Evolutionary conservation across 2,329 filamentous ascomycete species (phyloP), one percentile per base, ranked within the genome.

Genomic region (Parascedosporium putredinis): DNA sequence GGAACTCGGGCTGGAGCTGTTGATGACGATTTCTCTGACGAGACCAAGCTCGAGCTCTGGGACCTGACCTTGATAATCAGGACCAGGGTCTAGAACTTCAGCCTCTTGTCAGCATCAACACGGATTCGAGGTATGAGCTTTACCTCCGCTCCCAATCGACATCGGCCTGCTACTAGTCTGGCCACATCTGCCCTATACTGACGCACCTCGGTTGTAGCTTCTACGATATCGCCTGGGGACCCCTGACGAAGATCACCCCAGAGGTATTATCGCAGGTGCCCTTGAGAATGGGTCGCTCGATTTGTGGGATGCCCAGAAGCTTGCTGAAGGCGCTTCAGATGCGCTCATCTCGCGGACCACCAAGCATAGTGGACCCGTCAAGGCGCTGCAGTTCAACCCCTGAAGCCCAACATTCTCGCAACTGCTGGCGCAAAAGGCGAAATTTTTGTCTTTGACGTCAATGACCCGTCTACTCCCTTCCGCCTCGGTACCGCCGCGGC

Each of bases 381-480:
- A 96, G 70, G 82, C 93, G 24, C 73, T 98, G 54, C 90, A 98
- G 66, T 98, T 97, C 78, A 98, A 98, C 68, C 89, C 91, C 78
- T 88, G 67, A 85, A 90, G 64, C 83, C 89, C 24, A 89, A 96
- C 61, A 84, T 97, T 52, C 76, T 98, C 44, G 91, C 93, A 43
- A 95, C 90, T 3, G 91, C 88, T 51, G 93, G 93, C 56, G 83
- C 88, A 54, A 96, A 96, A 69, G 93, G 93, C 63, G 93, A 98
- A 69, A 81, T 98, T 36, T 98, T 88, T 68, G 85, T 98, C 57
- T 94, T 93, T 73, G 91, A 98, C 62, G 73, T 97, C 58, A 89
- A 94, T 68, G 90, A 97, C 65, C 78, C 90, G 57, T 79, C 81
- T 51, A 93, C 86, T 62, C 87, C 91, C 4, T 95, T 94, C 69